Percentiles rank a stretch among this genome's conserved stretches.
Conservation (phyloP, 2,329 filamentous ascomycete genomes). For the Phialophora chinensis region DNA sequence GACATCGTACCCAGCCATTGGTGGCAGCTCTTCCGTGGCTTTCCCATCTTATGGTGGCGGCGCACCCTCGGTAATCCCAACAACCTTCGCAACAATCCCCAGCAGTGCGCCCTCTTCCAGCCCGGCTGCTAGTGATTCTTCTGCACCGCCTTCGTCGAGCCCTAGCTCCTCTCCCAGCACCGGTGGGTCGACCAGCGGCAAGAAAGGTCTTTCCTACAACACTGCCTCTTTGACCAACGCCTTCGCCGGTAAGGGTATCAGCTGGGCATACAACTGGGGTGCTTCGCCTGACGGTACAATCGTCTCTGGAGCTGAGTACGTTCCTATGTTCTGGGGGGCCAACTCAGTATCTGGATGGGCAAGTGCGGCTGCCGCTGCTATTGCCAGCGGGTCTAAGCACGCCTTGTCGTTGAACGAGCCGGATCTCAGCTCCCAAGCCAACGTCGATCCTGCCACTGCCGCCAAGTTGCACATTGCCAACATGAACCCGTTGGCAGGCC, state of each 20-base stretch:
- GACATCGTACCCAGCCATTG: not conserved
- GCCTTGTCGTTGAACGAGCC: conserved; percentile 57
- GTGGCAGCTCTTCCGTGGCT: conserved; percentile 11
- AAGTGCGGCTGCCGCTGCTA: conserved; percentile 40
- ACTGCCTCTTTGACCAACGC: conserved; percentile 43
- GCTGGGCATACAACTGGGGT: conserved; percentile 57
- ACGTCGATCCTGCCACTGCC: conserved; percentile 48
- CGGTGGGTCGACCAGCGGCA: conserved; percentile 36
- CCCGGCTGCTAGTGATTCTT: conserved; percentile 17
- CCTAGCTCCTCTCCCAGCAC: conserved; percentile 31
- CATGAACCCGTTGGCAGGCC: conserved; percentile 47
- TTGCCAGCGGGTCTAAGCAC: conserved; percentile 45
- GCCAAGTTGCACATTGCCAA: conserved; percentile 46
- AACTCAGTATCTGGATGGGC: conserved; percentile 48
- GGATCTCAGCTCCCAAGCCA: conserved; percentile 48
- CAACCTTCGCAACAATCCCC: conserved; percentile 35
- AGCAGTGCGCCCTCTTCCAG: conserved; percentile 19
- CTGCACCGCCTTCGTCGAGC: conserved; percentile 26
- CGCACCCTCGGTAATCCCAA: conserved; percentile 22
- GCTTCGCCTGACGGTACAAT: conserved; percentile 42
- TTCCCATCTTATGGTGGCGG: conserved; percentile 13
- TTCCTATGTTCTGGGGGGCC: conserved; percentile 54
- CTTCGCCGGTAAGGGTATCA: conserved; percentile 44
- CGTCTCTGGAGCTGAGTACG: conserved; percentile 48
- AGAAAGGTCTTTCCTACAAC: conserved; percentile 52